A percentile compares a stretch with the other conserved stretches of the same genome.
Conservation (phyloP, 441 rosid genomes). For the Breynia disticha region DNA sequence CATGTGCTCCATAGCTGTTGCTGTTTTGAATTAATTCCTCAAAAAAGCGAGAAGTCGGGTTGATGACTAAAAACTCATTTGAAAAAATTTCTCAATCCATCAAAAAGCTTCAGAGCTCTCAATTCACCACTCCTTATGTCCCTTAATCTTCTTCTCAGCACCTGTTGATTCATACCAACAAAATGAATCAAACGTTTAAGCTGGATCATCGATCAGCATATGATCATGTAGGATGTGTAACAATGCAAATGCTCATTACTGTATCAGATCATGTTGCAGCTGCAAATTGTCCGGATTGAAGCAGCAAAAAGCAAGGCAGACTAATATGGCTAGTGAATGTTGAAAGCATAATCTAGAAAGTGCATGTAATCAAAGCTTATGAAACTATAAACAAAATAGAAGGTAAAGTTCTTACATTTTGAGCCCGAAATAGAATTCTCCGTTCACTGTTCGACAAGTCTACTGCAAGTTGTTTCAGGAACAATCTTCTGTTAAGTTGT, state of each 20-base stretch:
- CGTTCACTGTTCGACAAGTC: constrained; percentile 84
- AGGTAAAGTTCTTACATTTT: constrained; percentile 47
- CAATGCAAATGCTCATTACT: not conserved
- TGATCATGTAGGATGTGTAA: not conserved
- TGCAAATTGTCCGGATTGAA: no score
- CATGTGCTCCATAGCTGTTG: no score
- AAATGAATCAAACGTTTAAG: not conserved
- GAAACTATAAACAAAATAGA: constrained; percentile 3
- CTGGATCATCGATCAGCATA: not conserved
- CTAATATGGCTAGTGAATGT: no score
- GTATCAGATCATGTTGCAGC: no score
- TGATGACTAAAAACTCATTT: constrained; percentile 23
- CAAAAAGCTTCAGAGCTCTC: constrained; percentile 61
- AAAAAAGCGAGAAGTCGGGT: not conserved
- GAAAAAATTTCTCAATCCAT: constrained; percentile 59
- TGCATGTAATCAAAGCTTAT: not conserved
- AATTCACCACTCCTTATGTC: constrained; percentile 86
- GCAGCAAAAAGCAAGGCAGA: no score
- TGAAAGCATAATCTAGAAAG: not conserved
- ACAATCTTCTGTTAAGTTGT: constrained; percentile 71
- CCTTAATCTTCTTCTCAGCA: constrained; percentile 73
- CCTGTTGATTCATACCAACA: constrained; percentile 30
- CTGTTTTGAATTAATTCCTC: not conserved
- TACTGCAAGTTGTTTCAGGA: constrained; percentile 88
- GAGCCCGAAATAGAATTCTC: constrained; percentile 78